Evolutionary conservation across 768 basidiomycete species (phyloP).

Genomic region (Auricularia sp.): DNA sequence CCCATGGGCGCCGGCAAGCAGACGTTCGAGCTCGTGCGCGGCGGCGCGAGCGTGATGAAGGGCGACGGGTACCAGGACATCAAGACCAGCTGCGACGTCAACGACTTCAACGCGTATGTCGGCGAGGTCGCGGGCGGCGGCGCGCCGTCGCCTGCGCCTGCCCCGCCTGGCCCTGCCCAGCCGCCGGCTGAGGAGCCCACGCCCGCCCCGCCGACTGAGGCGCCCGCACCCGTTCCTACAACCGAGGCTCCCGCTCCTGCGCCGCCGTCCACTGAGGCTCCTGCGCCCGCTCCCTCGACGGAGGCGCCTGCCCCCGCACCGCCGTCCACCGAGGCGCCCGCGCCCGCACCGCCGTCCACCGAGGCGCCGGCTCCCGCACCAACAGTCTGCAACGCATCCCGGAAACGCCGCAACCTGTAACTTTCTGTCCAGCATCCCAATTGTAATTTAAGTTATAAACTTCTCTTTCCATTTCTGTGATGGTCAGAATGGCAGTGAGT

Average conservation of each 20-base stretch:
- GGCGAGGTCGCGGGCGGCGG: background rate
- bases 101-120: constrained; percentile 1
- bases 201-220: background rate
- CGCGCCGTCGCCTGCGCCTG: background rate
- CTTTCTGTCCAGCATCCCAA: too few relatives aligned
- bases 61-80: constrained; percentile 1
- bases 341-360: background rate
- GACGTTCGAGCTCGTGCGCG: background rate
- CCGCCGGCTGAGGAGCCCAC: background rate
- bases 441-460: too few relatives aligned
- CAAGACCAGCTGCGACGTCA: background rate
- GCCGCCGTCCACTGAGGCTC: too few relatives aligned
- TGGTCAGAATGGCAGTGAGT: too few relatives aligned
- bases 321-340: background rate
- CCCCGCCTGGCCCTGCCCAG: background rate
- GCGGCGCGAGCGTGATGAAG: background rate
- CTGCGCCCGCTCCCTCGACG: background rate
- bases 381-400: too few relatives aligned
- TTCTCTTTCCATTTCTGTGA: too few relatives aligned
- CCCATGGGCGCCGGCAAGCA: constrained; percentile 1
- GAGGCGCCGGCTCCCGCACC: background rate
- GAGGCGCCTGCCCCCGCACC: background rate
- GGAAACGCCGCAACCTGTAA: too few relatives aligned
- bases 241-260: background rate
- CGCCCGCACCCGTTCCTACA: background rate